phyloP scores from a whole-genome alignment of 176 grass and related monocot genomes.

The Oryza punctata region DNA sequence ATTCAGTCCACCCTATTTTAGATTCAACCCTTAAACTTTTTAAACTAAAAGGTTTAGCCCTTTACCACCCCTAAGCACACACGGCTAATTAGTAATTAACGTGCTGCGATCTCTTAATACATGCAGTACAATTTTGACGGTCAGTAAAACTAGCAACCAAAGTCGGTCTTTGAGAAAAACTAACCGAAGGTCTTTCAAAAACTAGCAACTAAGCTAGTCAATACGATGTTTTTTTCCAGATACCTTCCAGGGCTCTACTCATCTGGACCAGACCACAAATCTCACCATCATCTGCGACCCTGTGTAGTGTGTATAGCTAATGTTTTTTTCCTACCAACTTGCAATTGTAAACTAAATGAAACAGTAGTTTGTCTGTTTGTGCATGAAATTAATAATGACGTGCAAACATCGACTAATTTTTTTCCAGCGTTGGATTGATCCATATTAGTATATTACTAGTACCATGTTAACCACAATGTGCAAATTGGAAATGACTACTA shows the following conservation, averaged over 20 bases:
- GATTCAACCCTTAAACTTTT: too few relatives aligned
- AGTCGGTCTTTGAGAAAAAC: background rate
- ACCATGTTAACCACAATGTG: background rate
- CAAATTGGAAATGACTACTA: background rate
- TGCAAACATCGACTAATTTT: background rate
- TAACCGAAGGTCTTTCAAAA: background rate
- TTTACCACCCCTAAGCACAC: too few relatives aligned
- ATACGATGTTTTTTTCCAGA: background rate
- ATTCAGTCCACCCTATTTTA: too few relatives aligned
- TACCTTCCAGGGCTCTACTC: background rate
- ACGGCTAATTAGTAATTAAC: too few relatives aligned
- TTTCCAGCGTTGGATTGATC: too few relatives aligned
- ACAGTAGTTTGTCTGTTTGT: background rate
- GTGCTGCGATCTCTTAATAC: background rate
- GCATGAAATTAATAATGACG: background rate
- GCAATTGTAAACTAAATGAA: background rate
- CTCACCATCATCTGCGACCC: background rate
- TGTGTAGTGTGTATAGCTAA: background rate
- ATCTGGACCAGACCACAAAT: background rate
- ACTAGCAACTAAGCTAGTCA: background rate
- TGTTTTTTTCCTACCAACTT: background rate
- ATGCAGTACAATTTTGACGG: background rate
- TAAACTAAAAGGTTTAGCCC: too few relatives aligned
- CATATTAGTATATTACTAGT: too few relatives aligned
- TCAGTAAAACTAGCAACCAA: background rate